Base-by-base conservation (phyloP, 2,329 filamentous ascomycete genomes). In the Colletotrichum agaves region DNA sequence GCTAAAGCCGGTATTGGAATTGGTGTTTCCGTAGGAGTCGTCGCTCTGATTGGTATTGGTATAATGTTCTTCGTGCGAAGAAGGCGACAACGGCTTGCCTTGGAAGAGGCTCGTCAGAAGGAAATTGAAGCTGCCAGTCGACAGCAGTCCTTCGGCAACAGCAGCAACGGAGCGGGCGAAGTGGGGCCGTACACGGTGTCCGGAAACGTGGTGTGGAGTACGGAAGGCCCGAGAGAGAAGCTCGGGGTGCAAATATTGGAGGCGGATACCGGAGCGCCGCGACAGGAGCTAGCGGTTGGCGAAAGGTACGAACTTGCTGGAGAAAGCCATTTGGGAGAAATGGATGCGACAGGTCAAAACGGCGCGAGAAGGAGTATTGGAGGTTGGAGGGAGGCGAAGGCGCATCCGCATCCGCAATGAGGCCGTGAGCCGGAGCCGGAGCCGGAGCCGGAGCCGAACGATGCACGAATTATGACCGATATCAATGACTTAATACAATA, bases 1-100 rank as follows among this genome's bases (percentile, higher is more conserved):
- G 86, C 85, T 3, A 87, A 84, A 72, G 86, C 84, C 0, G 87
- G 87, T 3, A 84, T 90, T 8, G 86, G 83, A 5, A 78, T 85
- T 1, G 87, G 85, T n/a, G 81, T 85, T 4, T 80, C 83, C 1
- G 73, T 85, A 0, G 84, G 78, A 23, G 79, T 77, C 1, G 76
- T 79, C 3, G 53, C 81, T 7, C 43, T 86, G 12, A 75, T 85
- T 39, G 84, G 79, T 3, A 72, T 72, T 3, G 70, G 82, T n/a
- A 78, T 81, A 0, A 87, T 83, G 81, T 77, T 85, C 61, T 85
- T 81, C 66, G 61, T 86, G 23, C 75, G 77, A 27, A 79, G 78
- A 23, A 73, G 79, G 11, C 78, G 81, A 17, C 74, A 73, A 37
- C 72, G 73, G 53, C 72, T 74, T 44, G 70, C 79, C 19, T 72